phyloP scores from a whole-genome alignment of 73 alveolate genomes.

The Paramecium caudatum region DNA sequence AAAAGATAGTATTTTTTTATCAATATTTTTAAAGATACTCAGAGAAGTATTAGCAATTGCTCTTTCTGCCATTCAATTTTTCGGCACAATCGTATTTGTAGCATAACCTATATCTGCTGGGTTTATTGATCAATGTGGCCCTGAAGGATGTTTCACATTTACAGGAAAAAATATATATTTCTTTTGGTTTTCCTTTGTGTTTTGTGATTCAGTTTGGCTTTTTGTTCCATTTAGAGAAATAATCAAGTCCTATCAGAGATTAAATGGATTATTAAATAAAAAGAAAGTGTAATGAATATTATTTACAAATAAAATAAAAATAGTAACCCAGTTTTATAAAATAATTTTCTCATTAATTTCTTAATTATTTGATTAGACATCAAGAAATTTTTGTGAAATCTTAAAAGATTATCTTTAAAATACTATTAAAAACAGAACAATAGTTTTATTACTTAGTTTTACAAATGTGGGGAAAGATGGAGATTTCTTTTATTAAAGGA shows the following conservation, averaged over 20 bases:
- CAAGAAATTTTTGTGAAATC: too few relatives aligned
- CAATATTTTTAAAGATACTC: background rate
- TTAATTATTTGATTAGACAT: too few relatives aligned
- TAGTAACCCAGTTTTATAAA: too few relatives aligned
- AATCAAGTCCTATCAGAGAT: background rate
- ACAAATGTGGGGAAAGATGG: too few relatives aligned
- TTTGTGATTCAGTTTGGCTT: slow-evolving; percentile 27
- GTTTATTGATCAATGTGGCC: slow-evolving; percentile 41
- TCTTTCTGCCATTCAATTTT: background rate
- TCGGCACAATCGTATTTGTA: slow-evolving; percentile 20
- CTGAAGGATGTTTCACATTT: slow-evolving; percentile 33
- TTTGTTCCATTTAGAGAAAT: slow-evolving; percentile 37
- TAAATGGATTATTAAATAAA: too few relatives aligned
- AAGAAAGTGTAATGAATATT: too few relatives aligned
- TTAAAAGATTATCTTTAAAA: too few relatives aligned
- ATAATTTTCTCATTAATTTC: too few relatives aligned
- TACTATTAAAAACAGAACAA: too few relatives aligned
- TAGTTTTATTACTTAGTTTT: too few relatives aligned
- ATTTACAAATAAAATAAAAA: too few relatives aligned
- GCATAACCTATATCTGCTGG: slow-evolving; percentile 12
- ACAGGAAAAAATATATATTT: background rate
- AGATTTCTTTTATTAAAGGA: too few relatives aligned
- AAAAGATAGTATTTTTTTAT: background rate
- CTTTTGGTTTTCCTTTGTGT: slow-evolving; percentile 33
- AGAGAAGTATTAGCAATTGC: background rate